Evolutionary conservation across 768 basidiomycete genomes (phyloP), one percentile per base, ranked within the genome.

Genomic region (Suillus alpinus): DNA sequence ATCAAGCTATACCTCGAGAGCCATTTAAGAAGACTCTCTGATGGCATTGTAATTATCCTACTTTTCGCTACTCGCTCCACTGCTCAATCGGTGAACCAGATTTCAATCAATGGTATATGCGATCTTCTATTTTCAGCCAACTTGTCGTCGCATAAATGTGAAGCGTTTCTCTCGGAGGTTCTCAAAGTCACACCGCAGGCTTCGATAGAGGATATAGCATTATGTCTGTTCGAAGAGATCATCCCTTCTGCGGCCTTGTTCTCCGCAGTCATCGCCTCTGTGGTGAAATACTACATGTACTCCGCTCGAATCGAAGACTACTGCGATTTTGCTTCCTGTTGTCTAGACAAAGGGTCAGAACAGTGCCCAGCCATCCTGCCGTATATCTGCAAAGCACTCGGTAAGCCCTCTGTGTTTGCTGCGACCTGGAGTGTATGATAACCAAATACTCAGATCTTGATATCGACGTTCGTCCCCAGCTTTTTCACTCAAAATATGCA

Each of bases 251-350:
- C 82, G 2, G 74, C 83, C 0, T 67, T 83, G 6, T 87, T 83
- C 73, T 84, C 85, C 1, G 78, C 84, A 56, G 78, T 80, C 12
- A 70, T 89, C 44, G 76, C 82, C 3, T 80, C 82, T 58, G 78
- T 87, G 26, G 76, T 91, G 53, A 76, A 88, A 66, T 87, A 83
- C 71, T 90, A 84, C 65, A 73, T 89, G 14, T 74, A 78, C 10
- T 75, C 78, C 1, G 69, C 68, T 44, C 71, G 72, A 62, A 52
- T 69, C 58, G 52, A 68, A 18, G 77, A 75, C 6, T 44, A 66
- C 14, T 32, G 72, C 26, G 75, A 81, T 37, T 76, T 87, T 34
- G 72, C 79, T 1, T 64, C 61, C 18, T 65, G 83, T 32, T 71
- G 73, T 34, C 59, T 63, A 31, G 66, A 69, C n/a, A 56, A 62